Evolutionary conservation across 352 stramenopile genomes (phyloP).

Genomic region (Globisporangium barbulae): DNA sequence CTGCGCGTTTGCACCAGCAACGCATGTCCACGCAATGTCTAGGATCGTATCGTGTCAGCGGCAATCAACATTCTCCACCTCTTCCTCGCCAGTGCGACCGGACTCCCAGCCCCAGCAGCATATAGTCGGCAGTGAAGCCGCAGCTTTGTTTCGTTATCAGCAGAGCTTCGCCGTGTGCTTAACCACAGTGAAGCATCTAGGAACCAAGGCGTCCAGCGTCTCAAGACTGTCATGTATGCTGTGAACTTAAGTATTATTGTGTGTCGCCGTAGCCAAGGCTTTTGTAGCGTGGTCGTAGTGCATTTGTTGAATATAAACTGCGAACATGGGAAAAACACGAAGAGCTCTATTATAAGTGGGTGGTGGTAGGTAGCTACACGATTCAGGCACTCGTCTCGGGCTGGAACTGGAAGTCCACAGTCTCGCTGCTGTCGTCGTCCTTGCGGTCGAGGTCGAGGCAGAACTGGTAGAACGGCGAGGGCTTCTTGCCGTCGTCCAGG

Average conservation of each 20-base stretch:
- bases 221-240: neutral
- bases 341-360: constrained; percentile 4
- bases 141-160: neutral
- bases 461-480: constrained; percentile 35
- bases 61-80: neutral
- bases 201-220: neutral
- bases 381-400: neutral
- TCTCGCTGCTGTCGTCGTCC: neutral
- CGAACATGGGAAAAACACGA: constrained; percentile 1
- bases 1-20: neutral
- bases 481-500: constrained; percentile 24
- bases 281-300: neutral
- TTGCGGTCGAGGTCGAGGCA: constrained; percentile 29
- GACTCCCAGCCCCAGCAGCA: too few relatives aligned
- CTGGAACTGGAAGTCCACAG: constrained; percentile 20
- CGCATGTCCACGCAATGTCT: neutral
- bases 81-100: too few relatives aligned
- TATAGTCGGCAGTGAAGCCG: too few relatives aligned
- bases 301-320: neutral
- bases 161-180: too few relatives aligned
- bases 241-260: neutral
- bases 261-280: neutral
- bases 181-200: neutral
- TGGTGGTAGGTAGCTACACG: neutral
- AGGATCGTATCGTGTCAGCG: neutral